These are phyloP conservation scores for Lactifluus rugatus DNA, from an alignment of 768 basidiomycete genomes.

Conservation along the genomic window DNA sequence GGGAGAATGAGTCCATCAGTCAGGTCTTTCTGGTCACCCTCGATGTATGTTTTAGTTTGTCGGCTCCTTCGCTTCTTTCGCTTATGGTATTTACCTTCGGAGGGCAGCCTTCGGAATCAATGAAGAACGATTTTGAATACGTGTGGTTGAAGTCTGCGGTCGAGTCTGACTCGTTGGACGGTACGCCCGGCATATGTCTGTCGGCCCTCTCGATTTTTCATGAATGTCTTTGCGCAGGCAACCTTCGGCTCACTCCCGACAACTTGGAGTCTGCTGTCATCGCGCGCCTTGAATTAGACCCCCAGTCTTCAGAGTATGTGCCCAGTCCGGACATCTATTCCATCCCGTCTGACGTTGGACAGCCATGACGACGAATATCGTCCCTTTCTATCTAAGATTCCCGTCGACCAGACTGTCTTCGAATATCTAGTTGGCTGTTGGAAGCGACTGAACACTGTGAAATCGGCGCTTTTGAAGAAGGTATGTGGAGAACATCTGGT, in stretches of 20 bases:
- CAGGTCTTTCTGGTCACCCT: constrained; percentile 71
- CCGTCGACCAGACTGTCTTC: constrained; percentile 68
- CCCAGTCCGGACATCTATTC: constrained; percentile 10
- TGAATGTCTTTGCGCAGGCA: neutral
- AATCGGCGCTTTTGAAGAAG: constrained; percentile 51
- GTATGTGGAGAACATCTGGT: constrained; percentile 27
- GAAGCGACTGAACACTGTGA: constrained; percentile 67
- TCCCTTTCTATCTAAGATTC: constrained; percentile 66
- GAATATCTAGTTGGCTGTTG: constrained; percentile 88
- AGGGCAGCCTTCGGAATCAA: constrained; percentile 16
- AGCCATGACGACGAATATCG: constrained; percentile 73
- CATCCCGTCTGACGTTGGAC: neutral
- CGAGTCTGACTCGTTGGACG: constrained; percentile 9
- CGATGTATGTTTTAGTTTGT: constrained; percentile 40
- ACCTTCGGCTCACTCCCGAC: constrained; percentile 11
- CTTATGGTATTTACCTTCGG: neutral
- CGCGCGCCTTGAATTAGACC: constrained; percentile 17
- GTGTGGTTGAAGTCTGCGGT: constrained; percentile 18
- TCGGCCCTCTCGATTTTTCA: neutral
- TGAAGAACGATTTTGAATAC: constrained; percentile 13
- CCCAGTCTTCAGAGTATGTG: constrained; percentile 10
- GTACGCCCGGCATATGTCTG: neutral
- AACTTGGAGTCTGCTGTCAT: constrained; percentile 18
- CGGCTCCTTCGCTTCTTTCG: neutral
- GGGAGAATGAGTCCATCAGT: constrained; percentile 67